Evolutionary conservation across 805 yeast species (phyloP), one percentile per base, ranked within the genome.

Genomic region (Metschnikowia borealis): DNA sequence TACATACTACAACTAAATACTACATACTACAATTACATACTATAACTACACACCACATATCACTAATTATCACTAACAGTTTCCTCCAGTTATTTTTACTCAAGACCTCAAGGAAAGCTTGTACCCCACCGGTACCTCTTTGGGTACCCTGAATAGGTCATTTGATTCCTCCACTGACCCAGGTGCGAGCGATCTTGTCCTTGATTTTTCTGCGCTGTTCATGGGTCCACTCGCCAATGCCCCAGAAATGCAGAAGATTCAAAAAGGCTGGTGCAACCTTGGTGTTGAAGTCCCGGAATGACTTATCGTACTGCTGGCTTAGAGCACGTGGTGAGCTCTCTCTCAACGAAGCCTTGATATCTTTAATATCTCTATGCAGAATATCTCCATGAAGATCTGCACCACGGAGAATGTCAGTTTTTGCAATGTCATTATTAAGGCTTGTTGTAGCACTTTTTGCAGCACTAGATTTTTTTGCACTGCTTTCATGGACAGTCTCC

Each of bases 161-260:
- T 10, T 43, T 43, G 32, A 50, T 48, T 18, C 71, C 61, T 14
- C 64, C 58, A 29, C 72, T 66, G 17, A 83, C 72, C 89, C 89
- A 84, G 35, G 71, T 64, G 46, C 68, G 71, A 1, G 86, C 82
- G 44, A 81, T 75, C 23, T 70, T 75, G 58, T 84, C 87, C 52
- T 75, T 79, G 5, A 81, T 49, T 44, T 74, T 63, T 23, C 64
- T 67, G 1, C 81, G 79, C 50, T 77, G 78, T 3, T 75, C 75
- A 8, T 46, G 43, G 1, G 67, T 59, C 89, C 89, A 84, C 13
- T 65, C 52, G 1, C 85, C 87, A 70, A 84, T 62, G n/a, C 85
- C 78, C 89, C 89, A 84, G 58, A 84, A 80, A 61, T 83, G 87
- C 44, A 70, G 70, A 34, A 56, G 38, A 23, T 52, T 54, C 43